Base-by-base conservation (phyloP, 371 early-diverging fungal species). In the Coemansia sp. region DNA sequence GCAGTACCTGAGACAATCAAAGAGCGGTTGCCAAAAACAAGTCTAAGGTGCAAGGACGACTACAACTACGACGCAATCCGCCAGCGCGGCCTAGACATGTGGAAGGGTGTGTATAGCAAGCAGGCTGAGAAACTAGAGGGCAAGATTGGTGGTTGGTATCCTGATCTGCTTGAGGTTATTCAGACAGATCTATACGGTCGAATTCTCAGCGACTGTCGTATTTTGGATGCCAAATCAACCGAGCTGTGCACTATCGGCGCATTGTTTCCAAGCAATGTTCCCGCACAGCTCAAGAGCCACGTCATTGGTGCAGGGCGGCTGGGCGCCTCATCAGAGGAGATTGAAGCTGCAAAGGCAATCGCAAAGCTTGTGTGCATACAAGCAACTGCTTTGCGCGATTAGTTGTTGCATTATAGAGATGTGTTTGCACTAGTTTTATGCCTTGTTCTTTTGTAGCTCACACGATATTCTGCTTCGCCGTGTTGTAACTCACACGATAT, bases 241-340 rank as follows among this genome's bases (percentile, higher is more conserved):
- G 84, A 84, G 64, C 71, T 84, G 27, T 85, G 85, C 31, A 73
- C 81, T 1, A 83, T 85, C 0, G 85, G 79, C 2, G 68, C 85
- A 1, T 64, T 84, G 18, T 76, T 82, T 5, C 83, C 84, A 0
- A 69, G 80, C 29, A 67, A 84, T 24, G 84, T 85, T 6, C 85
- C 85, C 5, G 69, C 80, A 0, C 84, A 84, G 59, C 74, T 84
- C 27, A 84, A 84, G 61, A 85, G 84, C 60, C 84, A 84, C 18
- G 62, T 68, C 1, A 39, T 69, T 18, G 80, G 80, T 3, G 80
- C 80, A 3, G 67, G 61, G 0, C 59, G 65, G 22, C 51, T 71
- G 16, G 80, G 80, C 10, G 80, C 81, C 2, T 45, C 78, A 2
- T 8, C 39, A 2, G 64, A 54, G 0, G 67, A 69, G 55, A 67